Conservation (phyloP, 2,329 filamentous ascomycete species). For the Neurospora sp. region DNA sequence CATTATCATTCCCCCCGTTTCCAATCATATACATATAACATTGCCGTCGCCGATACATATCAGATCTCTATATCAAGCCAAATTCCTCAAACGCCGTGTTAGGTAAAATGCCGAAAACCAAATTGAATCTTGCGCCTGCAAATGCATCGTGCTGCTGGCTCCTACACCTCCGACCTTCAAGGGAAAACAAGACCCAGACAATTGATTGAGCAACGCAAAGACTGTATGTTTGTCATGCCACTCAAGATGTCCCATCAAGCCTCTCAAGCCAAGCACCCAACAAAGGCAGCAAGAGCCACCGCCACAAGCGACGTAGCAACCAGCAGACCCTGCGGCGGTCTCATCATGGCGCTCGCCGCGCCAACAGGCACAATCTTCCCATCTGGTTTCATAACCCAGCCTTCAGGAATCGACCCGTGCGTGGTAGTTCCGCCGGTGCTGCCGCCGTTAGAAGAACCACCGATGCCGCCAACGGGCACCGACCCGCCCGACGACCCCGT, state of each 20-base stretch:
- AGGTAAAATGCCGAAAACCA: background rate
- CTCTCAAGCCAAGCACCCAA: background rate
- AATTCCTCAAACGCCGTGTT: background rate
- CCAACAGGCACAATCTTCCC: conserved; percentile 71
- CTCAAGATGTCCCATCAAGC: background rate
- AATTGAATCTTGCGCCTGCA: background rate
- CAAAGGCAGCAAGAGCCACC: conserved; percentile 1
- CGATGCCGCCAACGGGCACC: conserved; percentile 63
- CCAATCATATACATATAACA: background rate
- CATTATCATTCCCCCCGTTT: background rate
- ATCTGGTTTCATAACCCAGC: conserved; percentile 69
- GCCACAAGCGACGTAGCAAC: conserved; percentile 1
- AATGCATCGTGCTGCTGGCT: background rate
- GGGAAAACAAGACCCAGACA: background rate
- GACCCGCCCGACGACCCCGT: conserved; percentile 48
- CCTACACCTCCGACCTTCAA: background rate
- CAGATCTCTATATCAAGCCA: background rate
- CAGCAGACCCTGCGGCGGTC: background rate
- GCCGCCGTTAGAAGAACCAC: conserved; percentile 32
- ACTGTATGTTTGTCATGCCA: background rate
- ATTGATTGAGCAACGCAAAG: background rate
- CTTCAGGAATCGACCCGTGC: conserved; percentile 54
- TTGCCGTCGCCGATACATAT: background rate
- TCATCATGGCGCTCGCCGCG: conserved; percentile 34
- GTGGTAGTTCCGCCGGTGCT: conserved; percentile 41